Base-by-base conservation (phyloP, 208 protist species). In the Willaertia magna region DNA sequence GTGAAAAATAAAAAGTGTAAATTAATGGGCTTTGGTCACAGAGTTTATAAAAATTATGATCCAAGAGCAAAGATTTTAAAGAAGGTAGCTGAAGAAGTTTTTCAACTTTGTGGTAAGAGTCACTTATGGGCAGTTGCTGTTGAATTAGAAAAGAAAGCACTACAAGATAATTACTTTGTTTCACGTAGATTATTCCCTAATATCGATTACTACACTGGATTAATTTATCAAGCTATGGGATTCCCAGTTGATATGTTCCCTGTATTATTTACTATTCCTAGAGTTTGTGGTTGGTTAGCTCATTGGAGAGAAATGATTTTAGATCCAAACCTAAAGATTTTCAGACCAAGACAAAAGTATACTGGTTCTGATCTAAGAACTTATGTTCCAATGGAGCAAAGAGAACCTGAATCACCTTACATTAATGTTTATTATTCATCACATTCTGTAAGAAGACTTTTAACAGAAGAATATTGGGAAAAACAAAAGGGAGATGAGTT, bases 41-140 rank as follows among this genome's bases (percentile, higher is more conserved):
- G 93, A 59, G 90, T 95, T 26, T 95, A 95, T 87, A 93, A 93
- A 83, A 91, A 91, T 52, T 93, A 93, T 85, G 93, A 95, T 85
- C 93, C 93, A 46, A 87, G 93, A 47, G 93, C 93, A 6, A 83
- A 86, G 12, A 93, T 95, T 47, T 85, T 94, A 7, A 86, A 91
- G 55, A 16, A 76, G 9, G 85, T 91, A 0, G 88, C 88, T 9
- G 39, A 91, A 20, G 90, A 91, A 59, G 89, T 91, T 16, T 91
- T 92, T 49, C 49, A 86, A 9, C 30, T 81, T 26, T 81, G 76
- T 51, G 43, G 43, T 14, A 83, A 89, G 30, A 49, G 89, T 16
- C 86, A 85, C 12, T 86, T 93, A 30, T 92, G 93, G 26, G 90
- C 93, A 16, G 86, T 95, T 14, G 93, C 93, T 4, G 75, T 75